These are phyloP conservation scores for Daldinia eschscholtzii DNA, from an alignment of 2,329 filamentous ascomycete species.

Conservation along the genomic window DNA sequence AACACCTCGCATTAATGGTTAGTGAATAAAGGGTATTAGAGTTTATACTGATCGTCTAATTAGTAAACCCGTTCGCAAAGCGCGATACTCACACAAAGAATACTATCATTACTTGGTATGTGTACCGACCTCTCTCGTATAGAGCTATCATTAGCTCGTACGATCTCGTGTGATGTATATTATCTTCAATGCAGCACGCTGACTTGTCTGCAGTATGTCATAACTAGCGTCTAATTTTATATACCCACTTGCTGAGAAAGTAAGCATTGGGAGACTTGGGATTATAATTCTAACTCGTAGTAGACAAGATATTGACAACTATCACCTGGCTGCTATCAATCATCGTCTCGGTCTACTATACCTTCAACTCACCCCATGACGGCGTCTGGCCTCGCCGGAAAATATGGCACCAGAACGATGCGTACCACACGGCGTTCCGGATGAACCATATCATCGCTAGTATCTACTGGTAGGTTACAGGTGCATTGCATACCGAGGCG, in stretches of 20 bases:
- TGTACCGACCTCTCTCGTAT: background rate
- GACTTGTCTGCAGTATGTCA: slow-evolving; percentile 27
- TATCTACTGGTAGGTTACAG: slow-evolving; percentile 77
- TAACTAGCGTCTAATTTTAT: background rate
- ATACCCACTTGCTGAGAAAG: background rate
- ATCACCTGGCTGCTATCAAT: slow-evolving; percentile 81
- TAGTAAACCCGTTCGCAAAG: slow-evolving; percentile 82
- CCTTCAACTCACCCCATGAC: slow-evolving; percentile 72
- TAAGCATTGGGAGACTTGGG: background rate
- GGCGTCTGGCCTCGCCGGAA: slow-evolving; percentile 69
- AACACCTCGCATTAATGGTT: background rate
- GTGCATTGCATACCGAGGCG: background rate
- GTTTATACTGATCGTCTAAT: slow-evolving; percentile 11
- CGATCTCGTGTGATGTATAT: background rate
- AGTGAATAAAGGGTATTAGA: background rate
- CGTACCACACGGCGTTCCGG: slow-evolving; percentile 78
- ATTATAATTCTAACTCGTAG: slow-evolving; percentile 17
- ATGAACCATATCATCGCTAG: slow-evolving; percentile 74
- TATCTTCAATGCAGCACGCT: background rate
- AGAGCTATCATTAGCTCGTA: background rate
- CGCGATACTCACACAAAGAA: slow-evolving; percentile 73
- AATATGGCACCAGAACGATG: slow-evolving; percentile 81
- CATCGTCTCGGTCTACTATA: slow-evolving; percentile 80
- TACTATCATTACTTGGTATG: slow-evolving; percentile 69
- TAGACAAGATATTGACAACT: slow-evolving; percentile 78